Evolutionary conservation across 495 filamentous ascomycete genomes (phyloP), one percentile per base, ranked within the genome.

Genomic region (Pyronema omphalodes): DNA sequence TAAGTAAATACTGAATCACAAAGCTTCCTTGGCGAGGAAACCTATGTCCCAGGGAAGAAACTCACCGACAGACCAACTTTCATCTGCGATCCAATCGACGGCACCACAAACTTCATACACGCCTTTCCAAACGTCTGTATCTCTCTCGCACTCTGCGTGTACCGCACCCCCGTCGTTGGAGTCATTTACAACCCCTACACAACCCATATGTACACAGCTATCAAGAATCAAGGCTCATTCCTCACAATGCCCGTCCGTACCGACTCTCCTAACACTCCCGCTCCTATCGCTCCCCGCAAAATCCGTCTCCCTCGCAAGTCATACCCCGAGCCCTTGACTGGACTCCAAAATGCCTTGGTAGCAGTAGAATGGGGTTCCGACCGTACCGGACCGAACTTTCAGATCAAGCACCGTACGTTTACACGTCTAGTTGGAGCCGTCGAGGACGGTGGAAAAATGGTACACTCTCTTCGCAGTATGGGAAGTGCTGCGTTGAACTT

Each of bases 61-160:
- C 70, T 94, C 53, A 85, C 82, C 3, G 61, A 73, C 37, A 72
- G 70, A 1, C 87, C 87, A 0, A 94, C 87, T 44, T 93, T 94
- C 69, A 76, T 93, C 67, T 77, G 83, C 55, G 87, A 94, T 70
- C 87, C 87, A 40, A 88, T 93, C 61, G 87, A 94, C 70, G 87
- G 87, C 55, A 93, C 86, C 9, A 79, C 79, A 45, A 94, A 94
- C 70, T 93, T 94, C 61, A 77, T 93, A 6, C 87, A 94, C 69
- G 72, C 72, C 51, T 83, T 85, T 69, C 83, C 86, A 11, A 74
- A 80, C 60, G 82, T 85, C 56, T 86, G 80, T 70, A 80, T 94
- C 62, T 88, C 83, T 8, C 79, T 93, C 9, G 87, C 84, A 35
- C 78, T 94, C 59, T 75, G 78, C 37, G 61, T 86, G 47, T 65